A percentile compares a stretch with the other conserved stretches of the same genome.
Evolutionary conservation across 148 eudicot genomes (phyloP).

Genomic region (Persicaria maculosa): DNA sequence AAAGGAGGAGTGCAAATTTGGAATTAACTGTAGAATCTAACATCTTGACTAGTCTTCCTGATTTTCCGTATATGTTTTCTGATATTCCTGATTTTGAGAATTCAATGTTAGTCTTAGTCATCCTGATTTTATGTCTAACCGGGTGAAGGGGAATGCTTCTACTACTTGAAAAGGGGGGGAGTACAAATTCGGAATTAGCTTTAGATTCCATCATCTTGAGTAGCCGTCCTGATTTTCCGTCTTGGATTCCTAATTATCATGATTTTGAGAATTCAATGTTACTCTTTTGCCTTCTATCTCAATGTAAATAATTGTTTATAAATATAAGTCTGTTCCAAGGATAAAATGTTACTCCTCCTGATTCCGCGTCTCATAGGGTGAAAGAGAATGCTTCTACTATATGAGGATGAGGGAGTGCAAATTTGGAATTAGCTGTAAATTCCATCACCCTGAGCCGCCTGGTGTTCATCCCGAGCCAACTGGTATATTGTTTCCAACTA

Average conservation of each 20-base stretch:
- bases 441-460: constrained; percentile 82
- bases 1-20: constrained; percentile 96
- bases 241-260: not conserved
- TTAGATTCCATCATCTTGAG: too few relatives aligned
- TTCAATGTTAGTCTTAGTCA: too few relatives aligned
- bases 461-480: constrained; percentile 17
- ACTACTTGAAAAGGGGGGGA: too few relatives aligned
- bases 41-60: constrained; percentile 43
- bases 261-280: not conserved
- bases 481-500: constrained; percentile 28
- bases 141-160: too few relatives aligned
- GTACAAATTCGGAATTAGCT: too few relatives aligned
- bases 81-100: too few relatives aligned
- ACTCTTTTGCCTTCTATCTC: not conserved
- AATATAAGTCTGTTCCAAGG: constrained; percentile 8
- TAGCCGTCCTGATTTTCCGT: not conserved
- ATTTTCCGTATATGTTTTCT: too few relatives aligned
- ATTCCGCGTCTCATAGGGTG: constrained; percentile 34
- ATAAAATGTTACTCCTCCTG: constrained; percentile 8
- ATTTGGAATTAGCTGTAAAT: constrained; percentile 84
- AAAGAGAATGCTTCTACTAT: constrained; percentile 92
- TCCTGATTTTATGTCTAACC: too few relatives aligned
- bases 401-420: constrained; percentile 97
- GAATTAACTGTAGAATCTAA: constrained; percentile 82
- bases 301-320: not conserved